Evolutionary conservation across 192 early-diverging fungal species (phyloP), one percentile per base, ranked within the genome.

Genomic region (Rhizoclosmatium sp.): DNA sequence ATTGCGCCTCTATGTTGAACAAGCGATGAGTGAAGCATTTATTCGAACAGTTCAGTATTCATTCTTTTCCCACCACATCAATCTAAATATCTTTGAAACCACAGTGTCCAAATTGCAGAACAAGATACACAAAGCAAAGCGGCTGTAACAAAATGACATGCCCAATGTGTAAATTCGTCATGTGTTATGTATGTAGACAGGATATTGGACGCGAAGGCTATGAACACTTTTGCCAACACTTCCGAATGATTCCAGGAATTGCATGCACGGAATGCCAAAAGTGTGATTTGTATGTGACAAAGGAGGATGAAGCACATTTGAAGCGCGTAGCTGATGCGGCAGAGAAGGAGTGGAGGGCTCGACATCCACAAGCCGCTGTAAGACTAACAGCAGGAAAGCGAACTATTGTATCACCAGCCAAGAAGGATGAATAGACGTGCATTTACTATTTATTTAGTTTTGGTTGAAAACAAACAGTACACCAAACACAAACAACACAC

Each of bases 121-220:
- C 90, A 19, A 85, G 87, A 49, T 91, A 88, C 72, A 82, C 82
- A 71, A 90, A 90, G 60, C 74, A 85, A 45, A 83, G 84, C 80
- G 90, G 90, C 0, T 91, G 90, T 80, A 91, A 91, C 82, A 91
- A 91, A 77, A 90, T 91, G 85, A 82, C 81, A 47, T 91, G 90
- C 56, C 73, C 84, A 4, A 87, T 84, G 78, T 90, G 90, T 82
- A 68, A 73, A 44, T 89, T 89, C 76, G 71, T 79, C 3, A 91
- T 91, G 90, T 91, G 90, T 58, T 91, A 91, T 78, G 75, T 90
- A 3, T 91, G 90, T 72, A 80, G 90, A 73, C 85, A 89, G 62
- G 88, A 91, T 64, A 88, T 91, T 69, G 65, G 82, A 3, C 58
- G 80, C 45, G 89, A 87, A 61, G 85, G 84, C 1, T 91, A 91